Conservation (phyloP, 2,329 filamentous ascomycete species). For the Biscogniauxia sp. region DNA sequence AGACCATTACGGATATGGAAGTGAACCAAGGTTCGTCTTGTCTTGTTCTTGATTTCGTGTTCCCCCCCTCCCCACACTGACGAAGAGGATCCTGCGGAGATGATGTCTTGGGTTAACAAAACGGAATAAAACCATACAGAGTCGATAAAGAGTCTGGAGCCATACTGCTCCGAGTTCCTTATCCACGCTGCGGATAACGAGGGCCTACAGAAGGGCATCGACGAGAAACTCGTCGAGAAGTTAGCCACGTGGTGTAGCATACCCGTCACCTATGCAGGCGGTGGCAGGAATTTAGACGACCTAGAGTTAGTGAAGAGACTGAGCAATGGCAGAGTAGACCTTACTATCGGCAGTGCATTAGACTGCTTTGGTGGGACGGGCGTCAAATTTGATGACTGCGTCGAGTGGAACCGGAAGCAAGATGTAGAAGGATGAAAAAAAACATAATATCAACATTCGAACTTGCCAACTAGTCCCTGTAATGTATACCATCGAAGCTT, state of each 20-base stretch:
- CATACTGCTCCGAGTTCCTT: constrained; percentile 93
- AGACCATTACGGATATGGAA: constrained; percentile 95
- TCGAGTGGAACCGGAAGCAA: constrained; percentile 73
- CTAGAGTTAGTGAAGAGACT: constrained; percentile 76
- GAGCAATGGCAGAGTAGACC: constrained; percentile 78
- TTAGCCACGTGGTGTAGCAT: constrained; percentile 85
- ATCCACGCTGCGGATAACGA: constrained; percentile 98
- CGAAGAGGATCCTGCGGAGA: background rate
- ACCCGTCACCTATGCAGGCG: constrained; percentile 94
- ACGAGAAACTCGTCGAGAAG: constrained; percentile 74
- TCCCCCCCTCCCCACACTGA: constrained; percentile 7
- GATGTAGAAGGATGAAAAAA: constrained; percentile 3
- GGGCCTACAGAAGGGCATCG: constrained; percentile 86
- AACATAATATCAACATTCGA: constrained; percentile 1
- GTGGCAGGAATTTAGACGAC: constrained; percentile 79
- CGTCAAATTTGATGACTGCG: constrained; percentile 85
- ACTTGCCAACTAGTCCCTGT: background rate
- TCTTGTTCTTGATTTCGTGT: background rate
- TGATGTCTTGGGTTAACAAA: background rate
- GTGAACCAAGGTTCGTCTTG: constrained; percentile 69
- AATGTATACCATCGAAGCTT: background rate
- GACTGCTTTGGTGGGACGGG: constrained; percentile 92
- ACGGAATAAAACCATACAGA: constrained; percentile 46
- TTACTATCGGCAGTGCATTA: constrained; percentile 94
- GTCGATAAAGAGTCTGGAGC: constrained; percentile 76